phyloP scores from a whole-genome alignment of 768 basidiomycete species.

The Agaricus sinodeliciosus region DNA sequence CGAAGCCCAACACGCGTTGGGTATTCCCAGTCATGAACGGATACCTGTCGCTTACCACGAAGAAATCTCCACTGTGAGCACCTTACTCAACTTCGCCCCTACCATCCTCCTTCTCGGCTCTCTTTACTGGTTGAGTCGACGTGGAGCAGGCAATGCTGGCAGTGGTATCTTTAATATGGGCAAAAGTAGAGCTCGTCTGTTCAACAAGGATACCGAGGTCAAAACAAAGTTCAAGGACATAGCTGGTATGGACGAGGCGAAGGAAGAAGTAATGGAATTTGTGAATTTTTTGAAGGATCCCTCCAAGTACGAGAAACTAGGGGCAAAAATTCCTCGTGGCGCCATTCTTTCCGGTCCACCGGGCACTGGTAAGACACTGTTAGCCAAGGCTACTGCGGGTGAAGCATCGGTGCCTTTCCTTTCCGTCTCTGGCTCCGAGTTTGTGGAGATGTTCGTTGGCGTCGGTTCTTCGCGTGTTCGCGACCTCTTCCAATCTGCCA shows the following conservation, averaged over 20 bases:
- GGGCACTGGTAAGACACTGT: constrained; percentile 95
- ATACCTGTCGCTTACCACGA: constrained; percentile 97
- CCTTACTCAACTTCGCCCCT: constrained; percentile 89
- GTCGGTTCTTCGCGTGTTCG: constrained; percentile 96
- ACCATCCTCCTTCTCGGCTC: constrained; percentile 88
- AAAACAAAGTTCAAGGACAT: constrained; percentile 93
- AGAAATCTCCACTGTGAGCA: constrained; percentile 79
- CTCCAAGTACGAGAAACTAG: constrained; percentile 87
- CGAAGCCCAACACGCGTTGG: constrained; percentile 87
- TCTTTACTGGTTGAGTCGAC: constrained; percentile 82
- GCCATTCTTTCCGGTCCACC: constrained; percentile 95
- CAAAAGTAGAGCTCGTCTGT: constrained; percentile 89
- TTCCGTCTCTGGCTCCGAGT: constrained; percentile 97
- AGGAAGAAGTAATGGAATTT: constrained; percentile 99
- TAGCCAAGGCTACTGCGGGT: constrained; percentile 98
- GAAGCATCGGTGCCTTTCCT: constrained; percentile 98
- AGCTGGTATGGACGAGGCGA: constrained; percentile 99
- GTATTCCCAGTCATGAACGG: constrained; percentile 86
- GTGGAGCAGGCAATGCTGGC: constrained; percentile 56
- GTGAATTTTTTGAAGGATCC: constrained; percentile 99
- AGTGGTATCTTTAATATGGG: constrained; percentile 97
- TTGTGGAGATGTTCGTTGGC: constrained; percentile 99
- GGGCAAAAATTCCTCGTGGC: constrained; percentile 95
- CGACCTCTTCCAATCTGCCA: constrained; percentile 95
- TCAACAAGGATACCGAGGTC: constrained; percentile 96